Evolutionary conservation across 2,329 filamentous ascomycete genomes (phyloP), one percentile per base, ranked within the genome.

Genomic region (Fusarium hostae): DNA sequence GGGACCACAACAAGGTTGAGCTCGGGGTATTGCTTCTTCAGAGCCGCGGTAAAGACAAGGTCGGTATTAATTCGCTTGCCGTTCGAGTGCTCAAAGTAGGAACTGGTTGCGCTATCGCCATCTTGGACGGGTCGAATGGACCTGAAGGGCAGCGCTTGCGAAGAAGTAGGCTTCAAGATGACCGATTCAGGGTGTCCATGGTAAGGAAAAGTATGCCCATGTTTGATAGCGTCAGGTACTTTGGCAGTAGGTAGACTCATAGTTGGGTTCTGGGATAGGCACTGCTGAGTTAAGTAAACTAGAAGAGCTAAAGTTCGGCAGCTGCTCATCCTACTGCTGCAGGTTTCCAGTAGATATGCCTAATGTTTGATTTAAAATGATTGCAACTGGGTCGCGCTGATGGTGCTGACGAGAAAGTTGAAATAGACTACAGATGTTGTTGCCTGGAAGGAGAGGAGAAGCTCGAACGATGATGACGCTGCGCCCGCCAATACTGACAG

Each of bases 281-380:
- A 9, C 2, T 3, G 45, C 20, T 8, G 45, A 6, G 13, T 18
- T 22, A 28, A 22, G 9, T 0, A 3, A 3, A 13, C 5, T 12
- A 15, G 45, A 12, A 18, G 45, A 48, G 13, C 1, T 32, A 28
- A 12, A 9, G 45, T 18, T 18, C 13, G 45, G 28, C 20, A 15
- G 20, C 20, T 32, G 20, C 7, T 48, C 28, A 48, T 48, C 28
- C 32, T 48, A 10, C 9, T 32, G 2, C 1, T 3, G 5, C 10
- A 2, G 10, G 28, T 9, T 3, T 6, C 2, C 8, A 18, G 15
- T 22, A 4, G 9, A 0, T 32, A 9, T 18, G 1, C 1, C 3
- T 22, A 12, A 3, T 32, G 0, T 12, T 22, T 2, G 0, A 16
- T 9, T 2, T 9, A 4, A 3, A 22, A 2, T 22, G 6, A 22